Conservation (phyloP, 805 yeast species). For the Candida easanensis region DNA sequence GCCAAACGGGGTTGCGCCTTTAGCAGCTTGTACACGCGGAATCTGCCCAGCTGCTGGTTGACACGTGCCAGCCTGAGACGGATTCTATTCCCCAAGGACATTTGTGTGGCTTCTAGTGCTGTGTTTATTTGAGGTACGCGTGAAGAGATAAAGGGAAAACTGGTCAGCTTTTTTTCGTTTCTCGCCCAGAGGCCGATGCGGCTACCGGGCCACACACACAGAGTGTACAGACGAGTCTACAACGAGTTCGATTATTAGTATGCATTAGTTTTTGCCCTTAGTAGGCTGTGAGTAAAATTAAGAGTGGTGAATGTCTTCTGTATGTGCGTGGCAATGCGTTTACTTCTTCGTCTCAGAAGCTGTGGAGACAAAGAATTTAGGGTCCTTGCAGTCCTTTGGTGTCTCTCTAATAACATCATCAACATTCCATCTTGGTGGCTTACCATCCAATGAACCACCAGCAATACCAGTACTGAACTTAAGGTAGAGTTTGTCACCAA, state of each 20-base stretch:
- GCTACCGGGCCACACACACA: too few species aligned
- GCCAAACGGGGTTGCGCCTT: constrained; percentile 1
- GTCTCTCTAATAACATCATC: constrained; percentile 75
- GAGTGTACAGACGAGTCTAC: too few species aligned
- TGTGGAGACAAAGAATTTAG: constrained; percentile 33
- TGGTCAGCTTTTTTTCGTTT: too few species aligned
- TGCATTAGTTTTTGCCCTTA: neutral
- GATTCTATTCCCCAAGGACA: neutral
- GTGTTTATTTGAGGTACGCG: neutral
- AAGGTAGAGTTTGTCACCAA: constrained; percentile 74
- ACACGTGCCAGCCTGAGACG: neutral
- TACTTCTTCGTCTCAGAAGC: constrained; percentile 8
- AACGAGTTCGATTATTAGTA: neutral
- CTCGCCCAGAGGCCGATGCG: too few species aligned
- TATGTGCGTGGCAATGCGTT: neutral
- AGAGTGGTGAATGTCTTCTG: too few species aligned
- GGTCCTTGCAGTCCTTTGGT: constrained; percentile 56
- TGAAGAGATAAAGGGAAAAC: too few species aligned
- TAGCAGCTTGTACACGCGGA: neutral
- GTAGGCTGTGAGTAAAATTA: neutral
- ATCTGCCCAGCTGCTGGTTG: neutral
- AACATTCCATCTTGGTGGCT: constrained; percentile 71
- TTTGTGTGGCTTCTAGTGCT: neutral
- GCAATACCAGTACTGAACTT: constrained; percentile 78
- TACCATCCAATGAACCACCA: constrained; percentile 59